Base-by-base conservation (phyloP, 495 filamentous ascomycete species). In the Letharia lupina region DNA sequence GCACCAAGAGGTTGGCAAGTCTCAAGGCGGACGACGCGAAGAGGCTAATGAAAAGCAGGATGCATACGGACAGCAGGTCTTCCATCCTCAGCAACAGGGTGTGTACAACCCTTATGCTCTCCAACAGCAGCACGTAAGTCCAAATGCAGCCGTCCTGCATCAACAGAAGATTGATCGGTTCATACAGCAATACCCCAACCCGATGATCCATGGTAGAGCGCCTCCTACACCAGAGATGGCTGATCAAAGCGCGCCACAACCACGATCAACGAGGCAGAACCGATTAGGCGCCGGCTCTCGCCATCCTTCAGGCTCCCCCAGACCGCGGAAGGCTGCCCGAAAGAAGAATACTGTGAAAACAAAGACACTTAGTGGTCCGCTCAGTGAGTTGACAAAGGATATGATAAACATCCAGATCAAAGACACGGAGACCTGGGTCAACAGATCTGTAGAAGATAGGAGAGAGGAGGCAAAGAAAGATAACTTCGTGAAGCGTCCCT, bases 401-500 rank as follows among this genome's bases (percentile, higher is more conserved):
- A 79, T 86, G 71, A 78, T 78, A 10, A 75, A 86, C 54, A 77
- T 89, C 31, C 84, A 87, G 7, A 74, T 94, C 44, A 83, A 82
- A 58, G 86, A 98, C 74, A 97, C 97, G 81, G 86, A 91, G 64
- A 79, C 76, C 31, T 96, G 87, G 80, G 93, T 96, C 33, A 85
- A 88, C 70, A 82, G 94, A 58, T 78, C 88, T 12, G 75, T 79
- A 3, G 86, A 90, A 56, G 81, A 78, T 9, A 85, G 94, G 61
- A 80, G 77, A 45, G 74, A 80, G 69, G 89, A 95, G 70, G 86
- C 90, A 20, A 82, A 86, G 66, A 85, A 87, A 71, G 87, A 90
- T 40, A 90, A 90, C 5, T 91, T 91, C 70, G 82, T 98, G 64
- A 90, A 93, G 68, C 81, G 94, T 44, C 94, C 94, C 1, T 98